Base-by-base conservation (phyloP, 2,329 filamentous ascomycete species). In the Epichloe hybrida region DNA sequence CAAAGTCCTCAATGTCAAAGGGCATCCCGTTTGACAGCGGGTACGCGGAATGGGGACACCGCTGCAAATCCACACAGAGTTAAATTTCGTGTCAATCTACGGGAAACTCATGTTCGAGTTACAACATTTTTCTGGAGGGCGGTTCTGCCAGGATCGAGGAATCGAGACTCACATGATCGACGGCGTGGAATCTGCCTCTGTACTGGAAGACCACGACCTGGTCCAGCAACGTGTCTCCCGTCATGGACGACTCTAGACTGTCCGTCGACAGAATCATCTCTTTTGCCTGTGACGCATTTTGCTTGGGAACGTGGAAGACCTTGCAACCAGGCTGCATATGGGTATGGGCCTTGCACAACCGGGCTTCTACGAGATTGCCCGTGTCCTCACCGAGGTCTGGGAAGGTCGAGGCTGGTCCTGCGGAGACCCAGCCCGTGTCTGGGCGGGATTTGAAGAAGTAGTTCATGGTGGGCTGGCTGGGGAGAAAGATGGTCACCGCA, bases 1-100 rank as follows among this genome's bases (percentile, higher is more conserved):
- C 83, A 60, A 86, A 87, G 53, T 87, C 83, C 56, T 87, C 83
- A 57, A 87, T 86, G 50, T 87, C 83, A 52, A 85, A 86, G 0
- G 81, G 70, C 0, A 66, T 74, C 0, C 79, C 81, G 42, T 76
- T 72, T 0, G 81, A 84, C 1, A 87, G 70, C 0, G 83, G 82
- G 52, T 76, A 86, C 0, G 81, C 76, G 1, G 77, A 79, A 57
- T 87, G 83, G 1, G 83, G 83, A 52, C 83, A 87, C 71, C 74
- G 70, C 80, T 83, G 27, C 8, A 11, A 11, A 11, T 4, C 8
- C 27, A 31, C 3, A 31, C 27, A 0, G 27, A 31, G 27, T 31
- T 11, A 31, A 31, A 31, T 11, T 31, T 31, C 27, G 8, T 11
- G 27, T 31, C 27, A 11, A 11, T 9, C 27, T 3, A 31, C 27